phyloP scores from a whole-genome alignment of 768 basidiomycete genomes.

The Boletus rex-veris region DNA sequence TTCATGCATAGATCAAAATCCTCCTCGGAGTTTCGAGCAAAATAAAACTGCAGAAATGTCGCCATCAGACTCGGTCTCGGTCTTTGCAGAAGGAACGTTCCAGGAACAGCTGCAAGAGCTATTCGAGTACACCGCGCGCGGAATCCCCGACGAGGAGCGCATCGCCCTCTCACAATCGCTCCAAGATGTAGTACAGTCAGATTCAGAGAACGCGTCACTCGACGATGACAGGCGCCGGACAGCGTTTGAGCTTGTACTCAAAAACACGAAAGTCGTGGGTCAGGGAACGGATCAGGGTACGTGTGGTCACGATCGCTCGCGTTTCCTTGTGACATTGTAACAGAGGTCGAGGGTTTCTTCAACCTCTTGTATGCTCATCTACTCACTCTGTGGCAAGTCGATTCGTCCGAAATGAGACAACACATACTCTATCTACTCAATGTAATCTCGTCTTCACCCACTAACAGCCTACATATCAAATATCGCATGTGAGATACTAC shows the following conservation, averaged over 20 bases:
- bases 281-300: constrained; percentile 76
- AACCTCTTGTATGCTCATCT: constrained; percentile 77
- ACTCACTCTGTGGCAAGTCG: constrained; percentile 52
- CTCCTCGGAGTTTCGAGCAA: background rate
- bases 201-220: constrained; percentile 49
- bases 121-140: constrained; percentile 67
- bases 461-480: constrained; percentile 56
- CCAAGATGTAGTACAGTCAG: constrained; percentile 52
- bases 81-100: constrained; percentile 86
- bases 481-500: constrained; percentile 60
- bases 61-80: constrained; percentile 70
- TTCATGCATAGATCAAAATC: background rate
- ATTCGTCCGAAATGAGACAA: constrained; percentile 53
- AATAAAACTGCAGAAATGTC: constrained; percentile 47
- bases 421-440: constrained; percentile 49
- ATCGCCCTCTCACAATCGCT: constrained; percentile 61
- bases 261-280: constrained; percentile 64
- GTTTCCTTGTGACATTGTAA: constrained; percentile 3
- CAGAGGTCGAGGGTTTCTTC: constrained; percentile 87
- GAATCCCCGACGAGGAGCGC: constrained; percentile 66
- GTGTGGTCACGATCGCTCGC: constrained; percentile 15
- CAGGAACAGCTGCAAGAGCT: constrained; percentile 83
- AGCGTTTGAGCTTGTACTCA: constrained; percentile 57
- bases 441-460: constrained; percentile 52
- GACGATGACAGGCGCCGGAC: constrained; percentile 50